Evolutionary conservation across 257 asterid genomes (phyloP), one percentile per base, ranked within the genome.

Genomic region (Plantago ovata): DNA sequence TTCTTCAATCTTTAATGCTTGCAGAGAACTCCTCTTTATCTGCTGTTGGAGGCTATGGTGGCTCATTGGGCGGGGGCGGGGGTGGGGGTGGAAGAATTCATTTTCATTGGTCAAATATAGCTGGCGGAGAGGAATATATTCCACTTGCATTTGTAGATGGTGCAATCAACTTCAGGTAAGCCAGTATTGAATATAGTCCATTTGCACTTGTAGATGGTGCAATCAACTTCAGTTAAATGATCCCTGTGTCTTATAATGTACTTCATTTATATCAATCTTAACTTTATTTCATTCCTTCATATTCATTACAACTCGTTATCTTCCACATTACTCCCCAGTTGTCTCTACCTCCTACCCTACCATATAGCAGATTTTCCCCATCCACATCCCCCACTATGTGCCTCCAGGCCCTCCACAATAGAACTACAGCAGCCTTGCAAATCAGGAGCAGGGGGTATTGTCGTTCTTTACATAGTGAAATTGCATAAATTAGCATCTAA

Each of bases 81-180:
- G 97, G 97, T 36, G 97, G 95, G 3, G 97, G 97, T 68, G 97
- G 97, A 65, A 82, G 97, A 86, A 77, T 89, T 67, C 97, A 89
- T 80, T 84, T 89, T 75, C 97, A 89, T 69, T 89, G 97, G 97
- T 78, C 94, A 58, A 77, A 77, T 66, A 81, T 89, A 66, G 75
- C 76, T 53, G 71, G 58, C 55, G 95, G 93, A 40, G 82, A 79
- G 66, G 94, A 89, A 65, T 89, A 89, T 77, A 68, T 77, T 33
- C 94, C 97, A 23, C 87, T 84, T 70, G 95, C 97, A 39, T 79
- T 76, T 65, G 74, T 89, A 52, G 71, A 86, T 77, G 95, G 97
- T 59, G 73, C 76, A 53, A 77, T 89, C 70, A 63, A 71, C 67
- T 68, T 67, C 72, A 77, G 97, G 97, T 86, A 80, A 62, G 68